Conservation (phyloP, 2,329 filamentous ascomycete species). For the Fusarium caatingaense region DNA sequence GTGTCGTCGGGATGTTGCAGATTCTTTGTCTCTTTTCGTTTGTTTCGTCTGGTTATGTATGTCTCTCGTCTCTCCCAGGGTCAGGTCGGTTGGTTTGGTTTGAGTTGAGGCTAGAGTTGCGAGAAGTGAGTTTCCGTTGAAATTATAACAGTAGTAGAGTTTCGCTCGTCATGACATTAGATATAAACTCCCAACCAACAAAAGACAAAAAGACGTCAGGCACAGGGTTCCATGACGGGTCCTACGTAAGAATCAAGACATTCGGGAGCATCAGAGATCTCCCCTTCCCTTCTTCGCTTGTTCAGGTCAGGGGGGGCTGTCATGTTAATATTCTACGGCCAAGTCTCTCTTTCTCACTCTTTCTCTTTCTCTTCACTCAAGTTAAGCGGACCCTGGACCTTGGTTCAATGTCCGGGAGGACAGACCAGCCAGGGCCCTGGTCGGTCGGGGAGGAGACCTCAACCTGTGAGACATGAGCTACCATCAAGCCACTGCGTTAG, state of each 20-base stretch:
- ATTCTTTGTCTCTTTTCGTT: slow-evolving; percentile 20
- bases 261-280: slow-evolving; percentile 14
- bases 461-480: slow-evolving; percentile 40
- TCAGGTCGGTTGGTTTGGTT: background rate
- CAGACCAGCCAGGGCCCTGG: slow-evolving; percentile 18
- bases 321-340: slow-evolving; percentile 42
- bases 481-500: slow-evolving; percentile 36
- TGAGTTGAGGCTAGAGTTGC: background rate
- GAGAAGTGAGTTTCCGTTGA: background rate
- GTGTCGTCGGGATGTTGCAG: slow-evolving; percentile 39
- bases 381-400: slow-evolving; percentile 14
- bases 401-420: slow-evolving; percentile 28
- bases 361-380: background rate
- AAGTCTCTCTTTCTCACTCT: background rate
- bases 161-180: slow-evolving; percentile 10
- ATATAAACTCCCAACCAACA: background rate
- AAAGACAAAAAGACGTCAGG: slow-evolving; percentile 21
- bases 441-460: slow-evolving; percentile 37
- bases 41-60: slow-evolving; percentile 10
- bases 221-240: slow-evolving; percentile 36
- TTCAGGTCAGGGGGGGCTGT: slow-evolving; percentile 14
- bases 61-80: slow-evolving; percentile 8
- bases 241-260: slow-evolving; percentile 16
- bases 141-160: slow-evolving; percentile 1
- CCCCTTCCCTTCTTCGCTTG: background rate